phyloP scores from a whole-genome alignment of 1,284 basidiomycete species.

The Pseudomicrostroma phylloplanum region DNA sequence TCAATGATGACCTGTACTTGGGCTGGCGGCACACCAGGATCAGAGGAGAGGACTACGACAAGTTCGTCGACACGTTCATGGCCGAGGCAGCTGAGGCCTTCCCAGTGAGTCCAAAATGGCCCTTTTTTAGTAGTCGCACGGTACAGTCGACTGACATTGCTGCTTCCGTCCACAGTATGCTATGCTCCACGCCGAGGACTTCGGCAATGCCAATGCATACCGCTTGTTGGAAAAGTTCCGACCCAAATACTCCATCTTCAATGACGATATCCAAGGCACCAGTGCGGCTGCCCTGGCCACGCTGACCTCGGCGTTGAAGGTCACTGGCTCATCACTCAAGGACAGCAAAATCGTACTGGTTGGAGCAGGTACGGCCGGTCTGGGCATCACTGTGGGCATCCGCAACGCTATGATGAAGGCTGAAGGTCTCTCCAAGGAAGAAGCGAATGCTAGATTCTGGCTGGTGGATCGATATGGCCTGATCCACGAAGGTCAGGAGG shows the following conservation, averaged over 20 bases:
- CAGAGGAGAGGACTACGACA: conserved; percentile 15
- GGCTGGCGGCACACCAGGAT: conserved; percentile 17
- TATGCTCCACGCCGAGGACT: conserved; percentile 54
- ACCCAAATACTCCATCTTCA: conserved; percentile 53
- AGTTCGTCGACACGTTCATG: conserved; percentile 20
- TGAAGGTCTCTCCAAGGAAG: conserved; percentile 55
- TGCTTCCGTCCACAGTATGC: conserved; percentile 16
- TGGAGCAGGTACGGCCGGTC: conserved; percentile 78
- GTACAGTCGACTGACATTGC: no score
- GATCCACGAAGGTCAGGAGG: conserved; percentile 11
- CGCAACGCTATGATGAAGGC: conserved; percentile 67
- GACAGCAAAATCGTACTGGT: conserved; percentile 84
- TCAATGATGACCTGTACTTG: conserved; percentile 19
- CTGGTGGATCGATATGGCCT: conserved; percentile 11
- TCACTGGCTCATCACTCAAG: conserved; percentile 63
- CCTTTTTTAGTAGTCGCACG: no score
- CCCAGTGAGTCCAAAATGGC: conserved; percentile 22
- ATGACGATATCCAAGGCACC: conserved; percentile 72
- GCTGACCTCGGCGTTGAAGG: conserved; percentile 74
- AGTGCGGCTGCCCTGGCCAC: conserved; percentile 72
- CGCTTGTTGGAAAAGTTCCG: conserved; percentile 15
- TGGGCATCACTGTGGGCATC: conserved; percentile 69
- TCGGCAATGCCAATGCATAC: conserved; percentile 35
- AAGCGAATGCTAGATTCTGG: conserved; percentile 61
- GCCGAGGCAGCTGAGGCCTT: conserved; percentile 25